Conservation (phyloP, 306 rosid genomes). For the Cucumis cinereus region DNA sequence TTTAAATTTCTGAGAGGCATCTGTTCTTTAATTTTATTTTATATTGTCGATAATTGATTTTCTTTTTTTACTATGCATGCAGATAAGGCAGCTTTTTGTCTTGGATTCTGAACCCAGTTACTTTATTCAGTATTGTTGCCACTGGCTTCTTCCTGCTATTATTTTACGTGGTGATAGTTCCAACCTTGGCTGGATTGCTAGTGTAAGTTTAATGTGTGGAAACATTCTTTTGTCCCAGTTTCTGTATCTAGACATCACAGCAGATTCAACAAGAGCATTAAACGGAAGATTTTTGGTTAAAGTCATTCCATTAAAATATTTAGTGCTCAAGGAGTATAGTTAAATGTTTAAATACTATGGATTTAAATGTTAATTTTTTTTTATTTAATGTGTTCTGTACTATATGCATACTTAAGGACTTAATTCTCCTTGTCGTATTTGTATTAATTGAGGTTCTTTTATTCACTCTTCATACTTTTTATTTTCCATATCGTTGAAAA, state of each 20-base stretch:
- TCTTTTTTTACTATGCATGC: conserved; percentile 12
- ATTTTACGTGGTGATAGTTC: conserved; percentile 48
- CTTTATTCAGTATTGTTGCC: conserved; percentile 71
- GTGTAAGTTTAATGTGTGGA: conserved; percentile 31
- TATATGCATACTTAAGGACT: background rate
- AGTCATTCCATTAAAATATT: background rate
- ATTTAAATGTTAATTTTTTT: background rate
- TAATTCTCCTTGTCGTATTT: background rate
- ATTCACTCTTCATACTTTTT: background rate
- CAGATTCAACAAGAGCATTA: background rate
- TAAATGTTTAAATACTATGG: background rate
- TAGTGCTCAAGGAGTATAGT: background rate
- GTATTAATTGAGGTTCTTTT: background rate
- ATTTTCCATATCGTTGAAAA: too few relatives aligned
- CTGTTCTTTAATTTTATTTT: background rate
- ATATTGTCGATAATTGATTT: background rate
- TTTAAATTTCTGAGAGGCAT: background rate
- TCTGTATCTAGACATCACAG: background rate
- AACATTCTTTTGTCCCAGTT: background rate
- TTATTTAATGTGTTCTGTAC: background rate
- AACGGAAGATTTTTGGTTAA: background rate
- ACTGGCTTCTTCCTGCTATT: conserved; percentile 89
- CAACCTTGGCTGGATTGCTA: conserved; percentile 61
- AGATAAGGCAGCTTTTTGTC: conserved; percentile 73
- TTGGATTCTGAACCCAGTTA: conserved; percentile 61